These are phyloP conservation scores for Neurospora sp. DNA, from an alignment of 495 filamentous ascomycete genomes.

Conservation along the genomic window DNA sequence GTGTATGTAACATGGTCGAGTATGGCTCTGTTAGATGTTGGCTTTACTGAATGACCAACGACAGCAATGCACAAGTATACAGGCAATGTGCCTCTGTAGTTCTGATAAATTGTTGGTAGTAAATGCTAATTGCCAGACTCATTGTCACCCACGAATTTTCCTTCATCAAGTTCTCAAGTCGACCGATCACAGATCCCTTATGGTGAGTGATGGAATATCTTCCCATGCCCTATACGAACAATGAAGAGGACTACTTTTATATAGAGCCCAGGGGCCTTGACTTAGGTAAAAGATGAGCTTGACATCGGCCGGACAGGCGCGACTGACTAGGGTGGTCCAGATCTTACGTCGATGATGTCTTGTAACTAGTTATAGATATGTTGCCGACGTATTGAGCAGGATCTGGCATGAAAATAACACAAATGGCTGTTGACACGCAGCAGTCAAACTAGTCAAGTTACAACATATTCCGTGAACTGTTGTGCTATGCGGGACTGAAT, in stretches of 20 bases:
- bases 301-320: background rate
- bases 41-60: background rate
- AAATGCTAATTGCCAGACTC: background rate
- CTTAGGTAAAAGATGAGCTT: background rate
- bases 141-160: background rate
- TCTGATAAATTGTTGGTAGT: background rate
- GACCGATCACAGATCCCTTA: background rate
- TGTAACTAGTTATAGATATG: background rate
- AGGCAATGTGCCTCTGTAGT: background rate
- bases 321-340: background rate
- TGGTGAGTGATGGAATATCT: background rate
- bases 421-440: background rate
- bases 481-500: background rate
- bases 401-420: background rate
- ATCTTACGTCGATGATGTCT: background rate
- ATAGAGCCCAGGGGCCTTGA: background rate
- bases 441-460: background rate
- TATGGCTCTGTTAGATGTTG: background rate
- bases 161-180: background rate
- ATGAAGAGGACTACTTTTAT: background rate
- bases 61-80: background rate
- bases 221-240: background rate
- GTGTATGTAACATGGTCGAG: too few relatives aligned
- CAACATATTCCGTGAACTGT: background rate
- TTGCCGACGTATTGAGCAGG: background rate